Conservation (phyloP, 768 basidiomycete genomes). For the Psilocybe cyanescens region DNA sequence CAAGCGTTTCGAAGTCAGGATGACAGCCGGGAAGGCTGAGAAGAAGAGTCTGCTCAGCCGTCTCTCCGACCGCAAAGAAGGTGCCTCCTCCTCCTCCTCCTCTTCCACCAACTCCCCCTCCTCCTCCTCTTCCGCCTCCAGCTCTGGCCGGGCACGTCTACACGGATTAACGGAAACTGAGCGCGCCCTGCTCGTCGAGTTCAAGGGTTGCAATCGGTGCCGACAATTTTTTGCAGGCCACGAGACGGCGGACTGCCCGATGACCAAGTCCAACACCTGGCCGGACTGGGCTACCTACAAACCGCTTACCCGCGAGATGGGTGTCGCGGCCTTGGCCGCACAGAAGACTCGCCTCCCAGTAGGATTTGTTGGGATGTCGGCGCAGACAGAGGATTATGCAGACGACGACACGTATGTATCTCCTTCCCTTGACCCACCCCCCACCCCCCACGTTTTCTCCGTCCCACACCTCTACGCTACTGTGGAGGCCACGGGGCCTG, state of each 20-base stretch:
- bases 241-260: conserved; percentile 7
- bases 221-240: conserved; percentile 17
- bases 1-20: too few relatives aligned
- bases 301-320: conserved; percentile 6
- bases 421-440: background rate
- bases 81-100: too few relatives aligned
- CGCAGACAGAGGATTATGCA: background rate
- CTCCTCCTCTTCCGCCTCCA: too few relatives aligned
- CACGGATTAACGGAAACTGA: too few relatives aligned
- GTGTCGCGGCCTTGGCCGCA: too few relatives aligned
- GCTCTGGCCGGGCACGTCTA: too few relatives aligned
- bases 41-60: too few relatives aligned
- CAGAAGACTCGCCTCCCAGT: background rate
- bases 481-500: background rate
- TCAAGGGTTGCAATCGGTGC: background rate
- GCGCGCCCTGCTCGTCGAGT: too few relatives aligned
- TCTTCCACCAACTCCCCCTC: too few relatives aligned
- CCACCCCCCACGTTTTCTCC: conserved; percentile 4
- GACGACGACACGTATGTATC: background rate
- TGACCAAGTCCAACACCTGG: background rate
- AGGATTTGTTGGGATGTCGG: background rate
- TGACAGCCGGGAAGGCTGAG: too few relatives aligned
- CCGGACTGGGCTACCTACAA: conserved; percentile 7
- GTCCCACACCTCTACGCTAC: background rate
- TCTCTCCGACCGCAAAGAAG: too few relatives aligned